Evolutionary conservation across 1,284 basidiomycete species (phyloP).

Genomic region (Stygiomarasmius scandens): DNA sequence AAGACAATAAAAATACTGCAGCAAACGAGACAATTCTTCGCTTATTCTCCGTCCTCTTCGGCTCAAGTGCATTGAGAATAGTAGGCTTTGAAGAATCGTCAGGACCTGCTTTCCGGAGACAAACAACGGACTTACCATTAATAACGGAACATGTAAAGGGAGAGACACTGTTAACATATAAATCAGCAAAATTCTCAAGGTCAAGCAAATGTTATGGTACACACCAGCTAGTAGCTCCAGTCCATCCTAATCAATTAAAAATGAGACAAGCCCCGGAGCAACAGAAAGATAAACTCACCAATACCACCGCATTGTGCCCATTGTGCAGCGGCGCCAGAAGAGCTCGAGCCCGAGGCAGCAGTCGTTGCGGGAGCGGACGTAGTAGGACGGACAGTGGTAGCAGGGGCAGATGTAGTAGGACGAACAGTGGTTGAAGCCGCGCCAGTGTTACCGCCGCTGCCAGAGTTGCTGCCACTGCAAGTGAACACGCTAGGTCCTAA

Average conservation of each 20-base stretch:
- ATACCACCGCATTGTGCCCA: conserved; percentile 11
- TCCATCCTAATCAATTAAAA: neutral
- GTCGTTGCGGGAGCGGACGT: neutral
- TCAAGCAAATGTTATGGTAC: neutral
- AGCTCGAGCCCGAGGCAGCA: neutral
- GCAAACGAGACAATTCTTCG: too few relatives aligned
- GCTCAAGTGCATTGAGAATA: neutral
- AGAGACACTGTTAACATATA: neutral
- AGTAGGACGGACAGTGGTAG: neutral
- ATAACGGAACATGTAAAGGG: neutral
- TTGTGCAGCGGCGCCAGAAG: conserved; percentile 6
- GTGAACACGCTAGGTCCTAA: conserved; percentile 12
- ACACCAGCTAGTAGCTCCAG: neutral
- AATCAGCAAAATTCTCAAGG: neutral
- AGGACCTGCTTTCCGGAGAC: neutral
- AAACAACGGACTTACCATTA: neutral
- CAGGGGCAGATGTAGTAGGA: neutral
- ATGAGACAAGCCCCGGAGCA: neutral
- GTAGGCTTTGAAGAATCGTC: neutral
- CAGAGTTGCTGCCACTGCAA: conserved; percentile 2
- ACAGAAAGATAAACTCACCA: neutral
- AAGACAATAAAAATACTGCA: too few relatives aligned
- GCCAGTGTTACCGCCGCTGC: neutral
- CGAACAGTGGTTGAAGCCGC: neutral
- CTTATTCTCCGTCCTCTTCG: too few relatives aligned